A percentile compares a stretch with the other conserved stretches of the same genome.
Evolutionary conservation across 345 rosid genomes (phyloP).

Genomic region (Aurinia saxatilis): DNA sequence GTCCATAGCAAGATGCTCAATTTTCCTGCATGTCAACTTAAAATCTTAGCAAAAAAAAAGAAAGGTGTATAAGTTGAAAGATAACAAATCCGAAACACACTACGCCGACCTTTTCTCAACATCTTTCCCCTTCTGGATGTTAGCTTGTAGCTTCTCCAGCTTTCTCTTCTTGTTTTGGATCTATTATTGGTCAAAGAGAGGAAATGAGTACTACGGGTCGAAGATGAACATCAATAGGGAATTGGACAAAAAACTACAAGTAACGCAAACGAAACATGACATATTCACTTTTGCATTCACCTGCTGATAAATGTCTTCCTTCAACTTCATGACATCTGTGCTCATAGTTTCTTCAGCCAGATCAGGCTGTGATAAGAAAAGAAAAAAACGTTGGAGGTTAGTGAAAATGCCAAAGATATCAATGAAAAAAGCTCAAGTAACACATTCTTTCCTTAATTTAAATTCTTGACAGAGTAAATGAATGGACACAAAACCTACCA

Average conservation of each 20-base stretch:
- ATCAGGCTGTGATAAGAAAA: constrained; percentile 62
- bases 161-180: constrained; percentile 50
- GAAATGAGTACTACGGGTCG: not conserved
- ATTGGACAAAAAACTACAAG: not conserved
- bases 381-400: not conserved
- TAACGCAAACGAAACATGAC: not conserved
- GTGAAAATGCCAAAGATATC: not conserved
- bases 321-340: constrained; percentile 59
- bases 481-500: constrained; percentile 45
- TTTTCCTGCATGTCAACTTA: constrained; percentile 46
- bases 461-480: not conserved
- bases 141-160: constrained; percentile 53
- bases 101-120: constrained; percentile 52
- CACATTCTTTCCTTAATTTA: not conserved
- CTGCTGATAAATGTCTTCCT: constrained; percentile 67
- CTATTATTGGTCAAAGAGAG: constrained; percentile 36
- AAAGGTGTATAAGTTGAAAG: not conserved
- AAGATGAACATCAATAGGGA: not conserved
- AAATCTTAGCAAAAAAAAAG: constrained; percentile 16
- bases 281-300: constrained; percentile 28
- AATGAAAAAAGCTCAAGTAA: not conserved
- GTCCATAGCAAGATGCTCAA: constrained; percentile 73
- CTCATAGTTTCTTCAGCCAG: constrained; percentile 65
- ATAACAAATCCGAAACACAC: constrained; percentile 3
- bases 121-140: constrained; percentile 45